These are phyloP conservation scores for Cutaneotrichosporon sp. DNA, from an alignment of 1,284 basidiomycete genomes.

Conservation along the genomic window DNA sequence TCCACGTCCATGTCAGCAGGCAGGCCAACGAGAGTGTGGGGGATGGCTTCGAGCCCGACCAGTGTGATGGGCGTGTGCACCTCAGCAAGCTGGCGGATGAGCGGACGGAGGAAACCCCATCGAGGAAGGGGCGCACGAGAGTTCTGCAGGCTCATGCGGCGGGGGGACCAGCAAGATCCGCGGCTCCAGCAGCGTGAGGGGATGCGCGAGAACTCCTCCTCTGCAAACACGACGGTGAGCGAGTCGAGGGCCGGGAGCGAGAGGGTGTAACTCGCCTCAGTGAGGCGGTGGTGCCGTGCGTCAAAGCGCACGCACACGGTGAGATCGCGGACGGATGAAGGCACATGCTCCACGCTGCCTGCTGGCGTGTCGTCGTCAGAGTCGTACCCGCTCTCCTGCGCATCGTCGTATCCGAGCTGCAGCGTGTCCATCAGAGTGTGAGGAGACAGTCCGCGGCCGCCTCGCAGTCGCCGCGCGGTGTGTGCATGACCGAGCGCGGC, in stretches of 20 bases:
- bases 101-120: conserved; percentile 15
- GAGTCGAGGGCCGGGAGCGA: not conserved
- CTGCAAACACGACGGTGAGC: conserved; percentile 2
- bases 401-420: conserved; percentile 7
- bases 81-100: conserved; percentile 16
- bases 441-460: conserved; percentile 3
- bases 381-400: conserved; percentile 7
- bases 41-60: conserved; percentile 14
- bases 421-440: conserved; percentile 12
- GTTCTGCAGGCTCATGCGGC: conserved; percentile 3
- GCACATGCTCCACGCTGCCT: not conserved
- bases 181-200: conserved; percentile 7
- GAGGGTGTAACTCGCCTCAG: conserved; percentile 1
- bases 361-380: conserved; percentile 4
- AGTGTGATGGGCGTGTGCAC: not conserved
- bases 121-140: conserved; percentile 5
- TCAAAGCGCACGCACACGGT: conserved; percentile 7
- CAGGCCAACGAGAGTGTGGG: conserved; percentile 12
- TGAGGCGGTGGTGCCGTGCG: conserved; percentile 6
- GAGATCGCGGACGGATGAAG: not conserved
- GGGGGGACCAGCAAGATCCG: conserved; percentile 5
- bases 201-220: conserved; percentile 6
- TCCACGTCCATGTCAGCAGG: not conserved
- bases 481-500: not conserved
- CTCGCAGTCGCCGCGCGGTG: conserved; percentile 9